Conservation (phyloP, 2,329 filamentous ascomycete species). For the Colletotrichum sp. region DNA sequence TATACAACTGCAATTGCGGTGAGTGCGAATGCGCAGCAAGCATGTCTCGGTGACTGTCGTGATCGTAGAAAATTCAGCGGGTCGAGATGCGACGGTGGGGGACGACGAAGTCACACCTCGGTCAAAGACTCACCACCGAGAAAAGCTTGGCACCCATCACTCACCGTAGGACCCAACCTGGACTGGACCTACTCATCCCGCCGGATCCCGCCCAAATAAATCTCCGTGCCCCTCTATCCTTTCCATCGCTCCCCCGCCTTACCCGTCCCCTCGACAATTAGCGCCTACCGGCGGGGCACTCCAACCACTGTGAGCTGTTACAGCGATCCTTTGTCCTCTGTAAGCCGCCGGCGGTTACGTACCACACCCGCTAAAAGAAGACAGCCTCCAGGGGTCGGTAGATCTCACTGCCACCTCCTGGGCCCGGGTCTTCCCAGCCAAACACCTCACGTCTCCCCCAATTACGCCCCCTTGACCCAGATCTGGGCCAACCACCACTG, state of each 20-base stretch:
- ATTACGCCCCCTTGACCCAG: background rate
- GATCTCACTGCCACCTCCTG: slow-evolving; percentile 28
- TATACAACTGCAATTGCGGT: background rate
- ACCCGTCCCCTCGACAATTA: background rate
- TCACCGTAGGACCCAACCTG: background rate
- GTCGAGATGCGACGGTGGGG: slow-evolving; percentile 17
- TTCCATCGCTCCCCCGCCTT: background rate
- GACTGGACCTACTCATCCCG: background rate
- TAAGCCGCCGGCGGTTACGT: background rate
- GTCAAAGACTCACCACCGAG: background rate
- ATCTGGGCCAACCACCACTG: background rate
- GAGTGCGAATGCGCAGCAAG: background rate
- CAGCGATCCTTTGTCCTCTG: background rate
- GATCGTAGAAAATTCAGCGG: slow-evolving; percentile 17
- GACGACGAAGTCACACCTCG: background rate
- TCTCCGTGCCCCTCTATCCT: slow-evolving; percentile 9
- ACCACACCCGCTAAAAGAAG: background rate
- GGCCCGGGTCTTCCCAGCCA: slow-evolving; percentile 1
- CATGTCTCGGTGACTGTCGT: background rate
- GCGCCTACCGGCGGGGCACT: background rate
- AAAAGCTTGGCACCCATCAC: background rate
- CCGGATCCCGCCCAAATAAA: background rate
- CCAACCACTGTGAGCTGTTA: background rate
- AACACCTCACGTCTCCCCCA: background rate
- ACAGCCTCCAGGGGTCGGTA: background rate